Evolutionary conservation across 164 flowering plant species (phyloP).

Genomic region (Tetrastigma voinierianum): DNA sequence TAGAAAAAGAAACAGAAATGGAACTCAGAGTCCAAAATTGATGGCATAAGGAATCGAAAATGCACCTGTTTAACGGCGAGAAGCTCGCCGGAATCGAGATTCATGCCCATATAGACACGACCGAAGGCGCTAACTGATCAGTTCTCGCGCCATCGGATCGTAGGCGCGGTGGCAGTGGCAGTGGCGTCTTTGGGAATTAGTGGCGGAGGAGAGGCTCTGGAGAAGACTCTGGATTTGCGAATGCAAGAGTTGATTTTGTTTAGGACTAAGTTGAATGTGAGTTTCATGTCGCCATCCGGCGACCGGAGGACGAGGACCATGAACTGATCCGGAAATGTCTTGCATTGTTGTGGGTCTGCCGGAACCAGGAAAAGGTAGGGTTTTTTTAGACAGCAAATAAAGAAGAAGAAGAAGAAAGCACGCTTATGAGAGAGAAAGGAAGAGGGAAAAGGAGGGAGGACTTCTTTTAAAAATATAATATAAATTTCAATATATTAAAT

Average conservation of each 20-base stretch:
- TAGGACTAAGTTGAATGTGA: conserved; percentile 20
- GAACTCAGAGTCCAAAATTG: background rate
- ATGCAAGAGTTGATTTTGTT: conserved; percentile 43
- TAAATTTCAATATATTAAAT: background rate
- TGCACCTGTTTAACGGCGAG: conserved; percentile 89
- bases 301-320: conserved; percentile 48
- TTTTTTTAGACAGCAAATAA: conserved; percentile 23
- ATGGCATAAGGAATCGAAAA: background rate
- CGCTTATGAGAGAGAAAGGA: conserved; percentile 19
- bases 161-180: conserved; percentile 24
- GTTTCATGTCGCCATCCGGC: conserved; percentile 16
- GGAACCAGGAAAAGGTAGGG: background rate
- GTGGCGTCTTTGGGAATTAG: background rate
- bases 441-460: conserved; percentile 14
- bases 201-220: conserved; percentile 20
- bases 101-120: conserved; percentile 96
- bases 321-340: conserved; percentile 45
- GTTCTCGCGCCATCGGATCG: conserved; percentile 89
- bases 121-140: conserved; percentile 99
- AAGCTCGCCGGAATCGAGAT: conserved; percentile 96
- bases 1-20: background rate
- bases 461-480: conserved; percentile 8
- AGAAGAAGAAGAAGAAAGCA: conserved; percentile 3
- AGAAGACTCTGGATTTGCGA: conserved; percentile 38
- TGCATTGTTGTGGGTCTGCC: conserved; percentile 20